Percentiles rank a stretch among this genome's conserved stretches.
These are phyloP conservation scores for Salvia splendens DNA, from an alignment of 257 asterid genomes.

Conservation along the genomic window DNA sequence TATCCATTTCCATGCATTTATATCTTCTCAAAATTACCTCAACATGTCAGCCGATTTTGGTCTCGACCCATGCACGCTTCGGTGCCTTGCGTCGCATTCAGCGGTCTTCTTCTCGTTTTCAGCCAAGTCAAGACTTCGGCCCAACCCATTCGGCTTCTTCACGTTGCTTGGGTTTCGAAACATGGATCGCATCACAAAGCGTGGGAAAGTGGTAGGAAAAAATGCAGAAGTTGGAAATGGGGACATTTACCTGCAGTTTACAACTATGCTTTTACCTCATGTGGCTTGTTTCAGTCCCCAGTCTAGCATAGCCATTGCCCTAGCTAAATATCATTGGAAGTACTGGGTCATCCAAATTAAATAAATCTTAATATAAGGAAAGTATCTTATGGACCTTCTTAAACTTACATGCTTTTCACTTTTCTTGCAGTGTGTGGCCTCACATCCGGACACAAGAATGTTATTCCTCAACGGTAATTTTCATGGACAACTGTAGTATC, in stretches of 20 bases:
- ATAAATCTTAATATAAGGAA: neutral
- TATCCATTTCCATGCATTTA: too few species aligned
- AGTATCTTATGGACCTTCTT: neutral
- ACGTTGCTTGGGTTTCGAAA: too few species aligned
- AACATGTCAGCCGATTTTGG: too few species aligned
- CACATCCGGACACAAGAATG: constrained; percentile 91
- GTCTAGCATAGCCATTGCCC: neutral
- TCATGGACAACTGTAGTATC: constrained; percentile 7
- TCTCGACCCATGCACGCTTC: too few species aligned
- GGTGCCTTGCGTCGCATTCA: too few species aligned
- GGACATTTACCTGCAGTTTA: neutral
- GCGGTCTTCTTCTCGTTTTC: too few species aligned
- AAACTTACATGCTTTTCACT: constrained; percentile 25
- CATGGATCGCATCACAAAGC: neutral
- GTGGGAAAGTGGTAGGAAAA: constrained; percentile 18
- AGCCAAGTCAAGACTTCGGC: too few species aligned
- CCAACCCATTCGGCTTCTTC: too few species aligned
- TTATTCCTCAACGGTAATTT: constrained; percentile 82
- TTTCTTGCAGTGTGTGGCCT: constrained; percentile 89
- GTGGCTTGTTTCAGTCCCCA: neutral
- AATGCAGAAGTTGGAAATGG: neutral
- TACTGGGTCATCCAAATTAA: too few species aligned
- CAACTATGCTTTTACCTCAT: neutral
- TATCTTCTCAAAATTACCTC: too few species aligned
- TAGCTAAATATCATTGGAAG: too few species aligned